Conservation (phyloP, 345 rosid species). For the Salix caprea region DNA sequence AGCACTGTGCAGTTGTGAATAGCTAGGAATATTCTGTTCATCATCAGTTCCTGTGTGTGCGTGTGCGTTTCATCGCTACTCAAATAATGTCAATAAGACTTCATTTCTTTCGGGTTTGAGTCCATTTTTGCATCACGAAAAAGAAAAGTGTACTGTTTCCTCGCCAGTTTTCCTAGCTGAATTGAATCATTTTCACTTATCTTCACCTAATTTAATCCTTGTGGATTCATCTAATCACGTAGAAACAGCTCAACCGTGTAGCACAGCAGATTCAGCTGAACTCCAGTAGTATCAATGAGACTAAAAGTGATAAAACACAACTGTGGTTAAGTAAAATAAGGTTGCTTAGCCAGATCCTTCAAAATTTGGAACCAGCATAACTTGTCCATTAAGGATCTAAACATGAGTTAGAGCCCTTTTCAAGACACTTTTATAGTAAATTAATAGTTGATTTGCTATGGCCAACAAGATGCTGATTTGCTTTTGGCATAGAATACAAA, state of each 20-base stretch:
- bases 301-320: background rate
- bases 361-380: background rate
- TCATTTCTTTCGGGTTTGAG: background rate
- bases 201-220: background rate
- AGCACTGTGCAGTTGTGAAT: conserved; percentile 60
- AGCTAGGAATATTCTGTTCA: conserved; percentile 19
- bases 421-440: background rate
- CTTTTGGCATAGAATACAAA: background rate
- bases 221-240: background rate
- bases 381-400: background rate
- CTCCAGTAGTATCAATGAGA: background rate
- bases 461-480: background rate
- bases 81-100: background rate
- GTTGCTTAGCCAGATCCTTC: background rate
- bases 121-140: background rate
- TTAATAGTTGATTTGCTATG: background rate
- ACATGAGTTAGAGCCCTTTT: background rate
- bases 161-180: background rate
- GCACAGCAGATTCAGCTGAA: background rate
- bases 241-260: background rate
- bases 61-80: background rate
- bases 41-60: background rate
- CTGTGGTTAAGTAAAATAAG: background rate
- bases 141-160: background rate
- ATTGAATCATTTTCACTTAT: too few relatives aligned